A percentile compares a stretch with the other conserved stretches of the same genome.
These are phyloP conservation scores for Oenanthe javanica DNA, from an alignment of 140 eudicot genomes.

Conservation along the genomic window DNA sequence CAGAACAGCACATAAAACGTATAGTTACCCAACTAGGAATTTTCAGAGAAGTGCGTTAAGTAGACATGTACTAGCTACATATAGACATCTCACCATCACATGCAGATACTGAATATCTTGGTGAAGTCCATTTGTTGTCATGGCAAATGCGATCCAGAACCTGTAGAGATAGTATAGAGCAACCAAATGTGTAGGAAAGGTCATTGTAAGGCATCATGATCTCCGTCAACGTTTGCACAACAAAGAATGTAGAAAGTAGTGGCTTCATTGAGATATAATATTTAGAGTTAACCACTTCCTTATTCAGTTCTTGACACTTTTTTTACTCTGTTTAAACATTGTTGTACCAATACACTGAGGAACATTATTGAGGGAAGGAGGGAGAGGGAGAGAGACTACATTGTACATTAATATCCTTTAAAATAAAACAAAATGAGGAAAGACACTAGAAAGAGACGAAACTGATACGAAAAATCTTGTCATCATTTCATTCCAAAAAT, in stretches of 20 bases:
- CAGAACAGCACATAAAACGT: background rate
- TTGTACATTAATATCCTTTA: too few species aligned
- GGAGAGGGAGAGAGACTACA: too few species aligned
- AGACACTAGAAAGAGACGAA: background rate
- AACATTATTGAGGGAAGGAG: too few species aligned
- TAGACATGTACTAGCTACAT: background rate
- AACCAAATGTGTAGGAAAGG: background rate
- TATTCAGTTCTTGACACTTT: background rate
- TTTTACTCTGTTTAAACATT: too few species aligned
- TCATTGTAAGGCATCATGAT: background rate
- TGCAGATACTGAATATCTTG: conserved; percentile 23
- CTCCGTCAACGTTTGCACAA: background rate
- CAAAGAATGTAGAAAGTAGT: background rate
- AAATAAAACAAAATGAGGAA: too few species aligned
- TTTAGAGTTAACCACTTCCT: background rate
- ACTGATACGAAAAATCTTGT: background rate
- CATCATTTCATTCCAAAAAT: background rate
- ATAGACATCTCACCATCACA: conserved; percentile 29
- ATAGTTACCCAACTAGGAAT: background rate
- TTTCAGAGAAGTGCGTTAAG: background rate
- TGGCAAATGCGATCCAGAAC: conserved; percentile 41
- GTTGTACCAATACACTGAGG: too few species aligned
- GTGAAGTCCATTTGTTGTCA: conserved; percentile 41
- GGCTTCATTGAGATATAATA: background rate
- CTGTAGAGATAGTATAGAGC: conserved; percentile 14